Evolutionary conservation across 108 stramenopile species (phyloP).

Genomic region (Tribonema minus): DNA sequence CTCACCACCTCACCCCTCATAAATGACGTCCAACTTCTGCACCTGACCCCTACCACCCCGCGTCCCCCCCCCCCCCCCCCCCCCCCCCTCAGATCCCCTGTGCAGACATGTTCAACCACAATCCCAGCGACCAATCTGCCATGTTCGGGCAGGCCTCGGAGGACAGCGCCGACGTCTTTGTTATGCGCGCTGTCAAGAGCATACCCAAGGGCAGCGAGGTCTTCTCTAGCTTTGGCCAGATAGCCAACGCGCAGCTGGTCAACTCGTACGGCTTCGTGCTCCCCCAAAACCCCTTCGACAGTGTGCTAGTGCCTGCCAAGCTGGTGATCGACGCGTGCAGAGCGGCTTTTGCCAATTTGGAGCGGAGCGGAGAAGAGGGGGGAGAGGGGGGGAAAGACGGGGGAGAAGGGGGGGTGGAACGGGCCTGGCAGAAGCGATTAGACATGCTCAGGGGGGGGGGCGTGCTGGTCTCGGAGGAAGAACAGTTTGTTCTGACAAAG

Average conservation of each 20-base stretch:
- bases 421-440: too few species aligned
- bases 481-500: slow-evolving; percentile 1
- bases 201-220: too few species aligned
- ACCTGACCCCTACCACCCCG: too few species aligned
- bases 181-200: too few species aligned
- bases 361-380: slow-evolving; percentile 4
- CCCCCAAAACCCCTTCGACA: slow-evolving; percentile 20
- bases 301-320: slow-evolving; percentile 10
- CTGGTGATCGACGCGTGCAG: slow-evolving; percentile 13
- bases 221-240: slow-evolving; percentile 33
- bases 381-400: neutral
- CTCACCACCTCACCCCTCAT: too few species aligned
- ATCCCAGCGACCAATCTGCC: slow-evolving; percentile 24
- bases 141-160: too few species aligned
- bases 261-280: slow-evolving; percentile 40
- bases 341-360: neutral
- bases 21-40: too few species aligned
- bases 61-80: too few species aligned
- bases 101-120: slow-evolving; percentile 39
- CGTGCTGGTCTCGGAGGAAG: too few species aligned
- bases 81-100: too few species aligned
- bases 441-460: too few species aligned
- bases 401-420: neutral
- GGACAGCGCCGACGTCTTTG: too few species aligned
- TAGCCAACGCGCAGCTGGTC: slow-evolving; percentile 29